Evolutionary conservation across 371 early-diverging fungal genomes (phyloP), one percentile per base, ranked within the genome.

Genomic region (Rhizopus arrhizus): DNA sequence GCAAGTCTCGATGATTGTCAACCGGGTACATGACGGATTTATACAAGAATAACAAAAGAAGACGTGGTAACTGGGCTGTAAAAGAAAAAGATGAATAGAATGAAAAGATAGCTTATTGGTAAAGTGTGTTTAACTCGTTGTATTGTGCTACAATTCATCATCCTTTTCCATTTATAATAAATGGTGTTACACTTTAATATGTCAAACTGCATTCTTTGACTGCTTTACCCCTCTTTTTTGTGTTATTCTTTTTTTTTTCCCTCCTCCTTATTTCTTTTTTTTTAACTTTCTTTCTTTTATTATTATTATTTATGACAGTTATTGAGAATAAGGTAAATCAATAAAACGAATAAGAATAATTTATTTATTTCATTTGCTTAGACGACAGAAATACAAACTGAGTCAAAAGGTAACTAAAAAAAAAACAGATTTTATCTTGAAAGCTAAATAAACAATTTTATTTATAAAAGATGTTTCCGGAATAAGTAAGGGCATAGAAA

Each of bases 141-240:
- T 22, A 22, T 22, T 43, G 43, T 43, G 15, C 43, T 15, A 43
- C 43, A 43, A 13, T 15, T 22, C 22, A 22, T 22, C 22, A 22
- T 22, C 22, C 22, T 22, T 22, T 22, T 22, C 22, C 22, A 22
- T 22, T 22, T 22, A 22, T 22, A 22, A 22, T 22, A 22, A 22
- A 22, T 22, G 2, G 22, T 22, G 22, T 22, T 2, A 22, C 22
- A 22, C 22, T 22, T n/a, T n/a, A 43, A 43, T n/a, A 43, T 43
- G 43, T 43, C 43, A 43, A 43, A 43, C 43, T 43, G 43, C 43
- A 43, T 43, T 43, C 43, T 43, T 43, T 43, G 43, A 43, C 43
- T 43, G 43, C 15, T 43, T 43, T 43, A 15, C 43, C 43, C 43
- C 43, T 43, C 43, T 15, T 13, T 43, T 15, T 43, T 43, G 43